phyloP scores from a whole-genome alignment of 148 eudicot species.

The Rhododendron ferrugineum region DNA sequence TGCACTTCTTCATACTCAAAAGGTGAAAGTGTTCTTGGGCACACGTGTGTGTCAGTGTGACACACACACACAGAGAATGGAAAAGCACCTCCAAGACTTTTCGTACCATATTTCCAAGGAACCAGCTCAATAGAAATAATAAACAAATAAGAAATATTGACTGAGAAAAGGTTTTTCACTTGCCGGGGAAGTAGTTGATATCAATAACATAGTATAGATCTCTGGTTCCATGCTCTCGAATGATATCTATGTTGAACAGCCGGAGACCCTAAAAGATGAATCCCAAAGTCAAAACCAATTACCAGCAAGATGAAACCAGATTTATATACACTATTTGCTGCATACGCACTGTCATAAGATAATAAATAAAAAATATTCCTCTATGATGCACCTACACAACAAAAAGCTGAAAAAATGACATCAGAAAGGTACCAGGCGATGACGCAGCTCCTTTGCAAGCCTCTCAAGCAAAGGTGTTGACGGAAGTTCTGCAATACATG shows the following conservation, averaged over 20 bases:
- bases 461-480: conserved; percentile 76
- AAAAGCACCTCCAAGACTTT: background rate
- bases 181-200: conserved; percentile 95
- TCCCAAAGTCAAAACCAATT: background rate
- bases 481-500: conserved; percentile 65
- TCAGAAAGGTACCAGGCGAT: conserved; percentile 47
- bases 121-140: background rate
- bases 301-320: background rate
- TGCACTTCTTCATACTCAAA: background rate
- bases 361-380: background rate
- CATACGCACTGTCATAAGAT: background rate
- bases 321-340: background rate
- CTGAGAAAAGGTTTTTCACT: conserved; percentile 9
- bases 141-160: background rate
- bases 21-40: background rate
- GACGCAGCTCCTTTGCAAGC: conserved; percentile 70
- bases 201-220: conserved; percentile 78
- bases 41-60: background rate
- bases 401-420: background rate
- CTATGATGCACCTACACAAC: background rate
- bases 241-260: conserved; percentile 81
- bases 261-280: conserved; percentile 60
- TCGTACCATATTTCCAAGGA: background rate
- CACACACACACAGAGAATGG: background rate
- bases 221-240: conserved; percentile 72